Conservation (phyloP, 768 basidiomycete species). For the Leccinum variicolor region DNA sequence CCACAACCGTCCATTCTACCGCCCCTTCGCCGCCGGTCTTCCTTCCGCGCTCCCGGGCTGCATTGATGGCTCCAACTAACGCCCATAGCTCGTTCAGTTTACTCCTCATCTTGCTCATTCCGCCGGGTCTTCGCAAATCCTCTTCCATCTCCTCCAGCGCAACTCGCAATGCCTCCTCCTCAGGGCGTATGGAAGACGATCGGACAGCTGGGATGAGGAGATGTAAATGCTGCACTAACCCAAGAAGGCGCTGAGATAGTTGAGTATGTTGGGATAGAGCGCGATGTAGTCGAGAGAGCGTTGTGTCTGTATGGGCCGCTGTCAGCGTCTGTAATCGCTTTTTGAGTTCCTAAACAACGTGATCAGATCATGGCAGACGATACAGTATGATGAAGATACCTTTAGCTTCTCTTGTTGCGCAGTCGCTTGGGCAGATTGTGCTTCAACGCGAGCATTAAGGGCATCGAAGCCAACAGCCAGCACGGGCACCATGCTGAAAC, state of each 20-base stretch:
- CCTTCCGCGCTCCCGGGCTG: conserved; percentile 49
- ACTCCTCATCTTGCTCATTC: conserved; percentile 57
- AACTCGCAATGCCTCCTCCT: conserved; percentile 74
- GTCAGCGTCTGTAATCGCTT: conserved; percentile 57
- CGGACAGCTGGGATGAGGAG: conserved; percentile 75
- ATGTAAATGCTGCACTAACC: conserved; percentile 72
- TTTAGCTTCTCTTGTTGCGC: conserved; percentile 67
- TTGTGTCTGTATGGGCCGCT: conserved; percentile 62
- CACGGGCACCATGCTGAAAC: conserved; percentile 68
- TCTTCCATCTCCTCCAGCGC: conserved; percentile 72
- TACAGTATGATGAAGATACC: conserved; percentile 27
- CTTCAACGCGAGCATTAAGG: conserved; percentile 72
- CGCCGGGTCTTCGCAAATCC: conserved; percentile 55
- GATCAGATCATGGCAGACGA: conserved; percentile 3
- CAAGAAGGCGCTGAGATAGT: conserved; percentile 64
- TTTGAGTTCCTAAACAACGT: conserved; percentile 54
- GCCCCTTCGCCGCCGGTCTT: conserved; percentile 38
- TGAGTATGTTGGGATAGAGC: conserved; percentile 64
- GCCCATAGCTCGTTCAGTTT: conserved; percentile 87
- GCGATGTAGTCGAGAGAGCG: conserved; percentile 62
- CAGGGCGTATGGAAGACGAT: conserved; percentile 69
- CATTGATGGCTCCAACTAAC: conserved; percentile 67
- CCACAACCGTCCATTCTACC: conserved; percentile 80
- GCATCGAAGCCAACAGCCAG: conserved; percentile 82
- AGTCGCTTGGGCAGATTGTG: conserved; percentile 63